Conservation (phyloP, 2,329 filamentous ascomycete genomes). For the Tolypocladium endophyticum region DNA sequence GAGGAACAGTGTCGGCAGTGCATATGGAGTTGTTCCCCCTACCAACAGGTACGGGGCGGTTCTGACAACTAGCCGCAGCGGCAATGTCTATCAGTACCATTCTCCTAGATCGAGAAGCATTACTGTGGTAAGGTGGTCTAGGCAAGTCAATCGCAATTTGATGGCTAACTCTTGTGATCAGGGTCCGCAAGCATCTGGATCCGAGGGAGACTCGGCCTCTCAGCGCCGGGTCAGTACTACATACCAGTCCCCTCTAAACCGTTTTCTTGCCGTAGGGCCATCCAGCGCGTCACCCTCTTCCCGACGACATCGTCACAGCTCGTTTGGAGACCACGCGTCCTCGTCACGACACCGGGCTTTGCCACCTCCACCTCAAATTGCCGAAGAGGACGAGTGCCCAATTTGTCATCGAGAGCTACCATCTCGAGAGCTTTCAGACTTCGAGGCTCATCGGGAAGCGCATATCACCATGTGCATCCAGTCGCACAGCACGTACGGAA, state of each 20-base stretch:
- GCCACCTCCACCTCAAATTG: constrained; percentile 37
- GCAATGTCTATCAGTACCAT: constrained; percentile 24
- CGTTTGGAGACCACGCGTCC: constrained; percentile 18
- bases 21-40: constrained; percentile 15
- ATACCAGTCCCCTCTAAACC: constrained; percentile 24
- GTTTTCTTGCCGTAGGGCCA: constrained; percentile 26
- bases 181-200: constrained; percentile 1
- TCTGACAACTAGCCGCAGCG: constrained; percentile 19
- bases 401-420: constrained; percentile 66
- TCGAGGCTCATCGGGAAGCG: constrained; percentile 41
- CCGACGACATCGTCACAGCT: constrained; percentile 20
- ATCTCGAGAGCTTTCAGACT: constrained; percentile 40
- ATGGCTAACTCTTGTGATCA: constrained; percentile 2
- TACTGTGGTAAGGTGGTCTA: constrained; percentile 31
- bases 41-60: constrained; percentile 25
- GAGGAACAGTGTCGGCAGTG: constrained; percentile 30
- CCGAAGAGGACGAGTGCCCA: constrained; percentile 71
- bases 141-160: background rate
- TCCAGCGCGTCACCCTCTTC: constrained; percentile 20
- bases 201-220: constrained; percentile 10
- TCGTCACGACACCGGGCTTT: constrained; percentile 27
- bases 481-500: constrained; percentile 39
- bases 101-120: constrained; percentile 31
- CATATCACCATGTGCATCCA: constrained; percentile 51
- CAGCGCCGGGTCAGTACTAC: constrained; percentile 17